A percentile compares a stretch with the other conserved stretches of the same genome.
These are phyloP conservation scores for Viola odorata DNA, from an alignment of 345 rosid species.

Conservation along the genomic window DNA sequence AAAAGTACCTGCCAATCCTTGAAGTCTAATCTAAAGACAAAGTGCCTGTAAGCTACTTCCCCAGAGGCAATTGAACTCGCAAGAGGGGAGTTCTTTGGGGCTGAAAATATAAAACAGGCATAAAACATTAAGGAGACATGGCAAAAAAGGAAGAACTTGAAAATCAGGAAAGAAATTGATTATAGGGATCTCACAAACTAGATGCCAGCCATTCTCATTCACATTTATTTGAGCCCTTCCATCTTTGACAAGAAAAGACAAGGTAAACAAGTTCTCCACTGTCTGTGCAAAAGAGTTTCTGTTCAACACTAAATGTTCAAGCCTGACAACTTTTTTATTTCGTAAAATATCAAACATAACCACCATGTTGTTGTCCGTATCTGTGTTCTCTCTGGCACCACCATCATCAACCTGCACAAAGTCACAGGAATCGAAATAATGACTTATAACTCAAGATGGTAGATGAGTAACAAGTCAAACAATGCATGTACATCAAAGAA, in stretches of 20 bases:
- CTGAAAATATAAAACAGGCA: constrained; percentile 13
- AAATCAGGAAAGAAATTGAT: background rate
- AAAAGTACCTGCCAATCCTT: constrained; percentile 41
- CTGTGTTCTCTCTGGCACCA: constrained; percentile 13
- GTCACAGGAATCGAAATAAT: background rate
- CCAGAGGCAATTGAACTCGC: constrained; percentile 29
- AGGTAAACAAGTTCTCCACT: constrained; percentile 46
- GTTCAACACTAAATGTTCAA: constrained; percentile 36
- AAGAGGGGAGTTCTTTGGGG: constrained; percentile 39
- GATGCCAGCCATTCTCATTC: constrained; percentile 32
- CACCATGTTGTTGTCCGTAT: constrained; percentile 34
- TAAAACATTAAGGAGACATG: background rate
- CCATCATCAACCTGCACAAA: constrained; percentile 29
- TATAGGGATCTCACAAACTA: constrained; percentile 32
- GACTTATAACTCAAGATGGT: background rate
- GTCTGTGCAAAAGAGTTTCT: constrained; percentile 44
- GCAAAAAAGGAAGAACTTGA: background rate
- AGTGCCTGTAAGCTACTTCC: constrained; percentile 31
- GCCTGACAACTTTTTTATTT: constrained; percentile 32
- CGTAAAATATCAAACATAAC: constrained; percentile 36
- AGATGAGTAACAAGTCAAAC: too few species aligned
- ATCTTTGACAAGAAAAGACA: constrained; percentile 47
- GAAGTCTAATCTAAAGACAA: constrained; percentile 43
- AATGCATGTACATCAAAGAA: background rate
- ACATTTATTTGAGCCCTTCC: constrained; percentile 38